Evolutionary conservation across 768 basidiomycete species (phyloP), one percentile per base, ranked within the genome.

Genomic region (Epithele typhae): DNA sequence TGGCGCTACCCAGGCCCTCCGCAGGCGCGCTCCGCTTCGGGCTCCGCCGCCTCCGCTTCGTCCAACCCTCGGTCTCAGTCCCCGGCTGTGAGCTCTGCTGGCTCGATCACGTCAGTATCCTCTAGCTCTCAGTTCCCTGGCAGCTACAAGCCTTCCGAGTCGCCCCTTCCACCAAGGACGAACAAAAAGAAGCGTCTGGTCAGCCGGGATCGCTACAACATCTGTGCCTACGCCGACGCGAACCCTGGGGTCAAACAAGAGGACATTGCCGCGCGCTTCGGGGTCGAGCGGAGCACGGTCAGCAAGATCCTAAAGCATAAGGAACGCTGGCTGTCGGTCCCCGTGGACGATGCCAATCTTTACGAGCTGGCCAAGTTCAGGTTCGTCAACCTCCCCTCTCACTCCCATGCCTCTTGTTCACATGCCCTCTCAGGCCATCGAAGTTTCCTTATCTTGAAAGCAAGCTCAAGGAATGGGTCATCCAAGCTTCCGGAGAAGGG

Each of bases 211-310:
- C 81, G 87, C 53, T 84, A 82, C 60, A 70, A 74, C 14, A 92
- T 94, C 46, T 92, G 91, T 57, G 45, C 72, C 11, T 84, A 79
- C 61, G 78, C 82, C 49, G 66, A 72, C 43, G 67, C 79, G 3
- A 70, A 88, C 58, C 86, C 84, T 0, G 77, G 77, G 43, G 72
- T 78, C 17, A 78, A 86, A 48, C 92, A 94, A 64, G 89, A 92
- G 59, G 87, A 91, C 60, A 90, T 94, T 56, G 92, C 85, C 4
- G 69, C 70, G 10, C 67, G 69, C 25, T 93, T 84, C 61, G 78
- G 79, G 40, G 85, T 92, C 49, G 92, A 94, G 60, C 81, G 92
- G 43, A 92, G 89, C 68, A 94, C 92, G n/a, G 84, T 94, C 64
- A 88, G 86, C 67, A 93, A 94, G 68, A 92, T 92, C 52, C 74